phyloP scores from a whole-genome alignment of 331 rosid species.

The Acacia concinna region DNA sequence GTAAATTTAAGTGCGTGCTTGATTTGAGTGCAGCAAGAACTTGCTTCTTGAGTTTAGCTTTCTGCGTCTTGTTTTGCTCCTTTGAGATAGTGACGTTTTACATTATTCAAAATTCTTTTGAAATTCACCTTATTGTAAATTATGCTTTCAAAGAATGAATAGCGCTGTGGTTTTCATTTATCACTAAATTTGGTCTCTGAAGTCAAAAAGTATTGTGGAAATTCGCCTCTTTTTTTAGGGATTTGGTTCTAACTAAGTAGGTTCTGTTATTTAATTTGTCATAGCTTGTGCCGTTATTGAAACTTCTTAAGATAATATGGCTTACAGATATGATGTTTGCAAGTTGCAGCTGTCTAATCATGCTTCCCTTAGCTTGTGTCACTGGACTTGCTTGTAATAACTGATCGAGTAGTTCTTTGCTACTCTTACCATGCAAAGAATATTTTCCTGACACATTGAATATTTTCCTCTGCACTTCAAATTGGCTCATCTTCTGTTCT shows the following conservation, averaged over 20 bases:
- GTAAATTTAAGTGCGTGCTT: background rate
- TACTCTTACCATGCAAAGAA: slow-evolving; percentile 1
- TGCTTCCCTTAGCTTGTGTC: background rate
- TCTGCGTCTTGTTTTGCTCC: background rate
- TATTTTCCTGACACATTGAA: slow-evolving; percentile 2
- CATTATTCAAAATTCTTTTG: background rate
- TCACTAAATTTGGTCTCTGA: background rate
- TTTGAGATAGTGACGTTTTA: background rate
- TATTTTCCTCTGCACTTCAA: background rate
- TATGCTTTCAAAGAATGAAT: background rate
- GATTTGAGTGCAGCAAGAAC: background rate
- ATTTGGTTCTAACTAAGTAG: background rate
- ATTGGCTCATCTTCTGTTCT: slow-evolving; percentile 8
- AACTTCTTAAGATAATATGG: background rate
- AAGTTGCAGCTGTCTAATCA: background rate
- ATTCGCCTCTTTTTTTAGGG: background rate
- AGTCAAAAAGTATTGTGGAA: background rate
- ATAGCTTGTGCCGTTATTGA: background rate
- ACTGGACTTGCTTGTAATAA: background rate
- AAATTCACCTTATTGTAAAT: background rate
- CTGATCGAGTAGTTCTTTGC: background rate
- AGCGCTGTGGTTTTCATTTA: background rate
- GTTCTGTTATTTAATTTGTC: background rate
- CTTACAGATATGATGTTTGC: background rate
- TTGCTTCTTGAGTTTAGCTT: background rate